Base-by-base conservation (phyloP, 2,329 filamentous ascomycete species). In the Fusarium brachygibbosum region DNA sequence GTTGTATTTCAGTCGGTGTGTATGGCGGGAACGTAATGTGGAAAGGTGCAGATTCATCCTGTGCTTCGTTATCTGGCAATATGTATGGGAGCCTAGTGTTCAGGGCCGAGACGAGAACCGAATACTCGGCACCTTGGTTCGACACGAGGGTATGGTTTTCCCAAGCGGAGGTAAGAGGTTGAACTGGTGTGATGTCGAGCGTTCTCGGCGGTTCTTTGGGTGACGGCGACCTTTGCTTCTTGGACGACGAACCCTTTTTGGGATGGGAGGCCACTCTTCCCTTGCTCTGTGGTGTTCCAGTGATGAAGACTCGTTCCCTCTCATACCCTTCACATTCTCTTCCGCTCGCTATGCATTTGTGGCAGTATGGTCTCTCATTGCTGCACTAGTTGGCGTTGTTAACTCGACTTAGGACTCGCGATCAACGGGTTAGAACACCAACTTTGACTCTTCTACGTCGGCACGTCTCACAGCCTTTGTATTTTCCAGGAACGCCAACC, bases 401-500 rank as follows among this genome's bases (percentile, higher is more conserved):
- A 70, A 46, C 21, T 44, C 38, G 45, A 14, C 28, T n/a, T 38
- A 19, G 7, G 25, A 19, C 21, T 19, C 21, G 12, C 19, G 28
- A 40, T 62, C 25, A 17, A 34, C 23, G 28, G 29, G 19, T 25
- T 28, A 17, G 28, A 19, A 44, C 34, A 69, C 82, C 68, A 79
- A 88, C 87, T 75, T 87, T 88, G 64, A 89, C 87, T 76, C 88
- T 83, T 52, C 87, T 80, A 29, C 82, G 79, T 49, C 87, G 81
- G 74, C 88, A 90, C 28, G 87, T 89, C 76, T 88, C 87, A 78
- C 87, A 90, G 37, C 87, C 87, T 76, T 89, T 89, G 76, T 86
- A 90, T 76, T 89, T 89, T 52, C 87, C 87, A 37, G 87, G 83
- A 60, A 90, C 87, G 54, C 87, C 87, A 68, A 89, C 87, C 87